Conservation (phyloP, 371 early-diverging fungal genomes). For the Basidiobolus meristosporus region DNA sequence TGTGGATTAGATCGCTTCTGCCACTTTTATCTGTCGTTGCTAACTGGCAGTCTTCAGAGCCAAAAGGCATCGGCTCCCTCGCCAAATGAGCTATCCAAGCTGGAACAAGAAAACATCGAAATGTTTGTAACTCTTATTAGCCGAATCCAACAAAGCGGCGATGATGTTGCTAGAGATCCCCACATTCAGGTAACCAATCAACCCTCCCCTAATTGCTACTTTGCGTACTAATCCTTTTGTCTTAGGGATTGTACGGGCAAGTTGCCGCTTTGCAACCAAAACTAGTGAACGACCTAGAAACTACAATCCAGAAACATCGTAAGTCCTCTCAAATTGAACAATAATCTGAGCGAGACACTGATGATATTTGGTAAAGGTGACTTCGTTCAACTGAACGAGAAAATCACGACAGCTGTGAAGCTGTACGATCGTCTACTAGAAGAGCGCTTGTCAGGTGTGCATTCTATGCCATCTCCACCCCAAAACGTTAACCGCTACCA, state of each 20-base stretch:
- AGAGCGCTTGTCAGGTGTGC: constrained; percentile 13
- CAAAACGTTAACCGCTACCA: not conserved
- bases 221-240: not conserved
- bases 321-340: constrained; percentile 5
- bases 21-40: not conserved
- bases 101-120: constrained; percentile 50
- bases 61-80: not conserved
- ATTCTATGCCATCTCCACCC: not conserved
- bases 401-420: constrained; percentile 49
- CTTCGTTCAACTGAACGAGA: constrained; percentile 47
- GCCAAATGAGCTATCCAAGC: constrained; percentile 17
- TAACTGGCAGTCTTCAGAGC: not conserved
- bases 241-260: constrained; percentile 34
- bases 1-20: not conserved
- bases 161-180: constrained; percentile 34
- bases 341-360: not conserved
- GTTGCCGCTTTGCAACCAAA: constrained; percentile 55
- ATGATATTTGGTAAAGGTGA: constrained; percentile 10
- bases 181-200: constrained; percentile 32
- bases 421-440: constrained; percentile 65
- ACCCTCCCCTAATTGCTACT: not conserved
- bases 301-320: constrained; percentile 41
- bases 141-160: constrained; percentile 26
- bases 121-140: constrained; percentile 45
- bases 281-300: constrained; percentile 35